Percentiles rank a stretch among this genome's conserved stretches.
Conservation (phyloP, 2,329 filamentous ascomycete species). For the Metarhizium robertsii region DNA sequence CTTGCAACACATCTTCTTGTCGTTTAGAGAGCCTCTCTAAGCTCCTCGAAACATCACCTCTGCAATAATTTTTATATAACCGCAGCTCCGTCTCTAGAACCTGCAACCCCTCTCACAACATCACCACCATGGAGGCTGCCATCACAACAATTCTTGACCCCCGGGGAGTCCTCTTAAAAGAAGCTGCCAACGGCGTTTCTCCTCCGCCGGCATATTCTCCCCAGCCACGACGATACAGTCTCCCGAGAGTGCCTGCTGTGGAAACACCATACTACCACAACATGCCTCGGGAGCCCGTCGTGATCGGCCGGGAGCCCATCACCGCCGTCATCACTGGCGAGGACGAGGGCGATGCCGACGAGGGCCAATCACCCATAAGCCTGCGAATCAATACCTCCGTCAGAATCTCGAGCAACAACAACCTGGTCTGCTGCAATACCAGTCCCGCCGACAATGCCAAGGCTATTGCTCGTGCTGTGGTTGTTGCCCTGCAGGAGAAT, state of each 20-base stretch:
- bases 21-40: no score
- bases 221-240: conserved; percentile 6
- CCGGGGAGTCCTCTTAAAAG: conserved; percentile 11
- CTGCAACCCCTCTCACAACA: no score
- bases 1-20: no score
- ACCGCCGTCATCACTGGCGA: conserved; percentile 12
- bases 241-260: not conserved
- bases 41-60: no score
- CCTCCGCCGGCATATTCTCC: conserved; percentile 24
- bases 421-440: conserved; percentile 34
- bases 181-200: conserved; percentile 7
- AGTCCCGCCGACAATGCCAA: conserved; percentile 30
- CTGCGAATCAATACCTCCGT: conserved; percentile 40
- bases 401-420: conserved; percentile 36
- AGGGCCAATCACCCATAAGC: conserved; percentile 28
- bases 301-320: not conserved
- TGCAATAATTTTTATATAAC: no score
- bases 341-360: conserved; percentile 7
- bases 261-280: not conserved
- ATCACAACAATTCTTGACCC: not conserved
- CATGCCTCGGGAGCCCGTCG: not conserved
- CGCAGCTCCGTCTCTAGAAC: no score
- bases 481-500: conserved; percentile 33
- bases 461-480: conserved; percentile 33
- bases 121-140: conserved; percentile 2